These are phyloP conservation scores for Kazachstania psychrophila DNA, from an alignment of 805 yeast genomes.

Conservation along the genomic window DNA sequence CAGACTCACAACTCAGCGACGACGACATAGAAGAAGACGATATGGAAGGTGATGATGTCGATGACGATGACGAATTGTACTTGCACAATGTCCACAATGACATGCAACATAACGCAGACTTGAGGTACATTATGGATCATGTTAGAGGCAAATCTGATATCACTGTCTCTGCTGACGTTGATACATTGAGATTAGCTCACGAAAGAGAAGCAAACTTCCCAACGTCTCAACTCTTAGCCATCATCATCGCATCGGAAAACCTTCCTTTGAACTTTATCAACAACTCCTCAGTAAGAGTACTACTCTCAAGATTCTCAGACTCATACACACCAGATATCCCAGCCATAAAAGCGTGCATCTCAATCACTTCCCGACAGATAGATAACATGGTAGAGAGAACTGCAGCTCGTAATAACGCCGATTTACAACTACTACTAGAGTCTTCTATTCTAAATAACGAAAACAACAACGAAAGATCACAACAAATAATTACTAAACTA, in stretches of 20 bases:
- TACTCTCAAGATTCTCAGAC: slow-evolving; percentile 6
- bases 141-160: no score
- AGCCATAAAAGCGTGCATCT: slow-evolving; percentile 2
- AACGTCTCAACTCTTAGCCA: slow-evolving; percentile 9
- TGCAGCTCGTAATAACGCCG: slow-evolving; percentile 7
- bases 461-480: not conserved
- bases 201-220: slow-evolving; percentile 8
- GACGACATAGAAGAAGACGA: not conserved
- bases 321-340: slow-evolving; percentile 3
- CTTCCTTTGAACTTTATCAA: slow-evolving; percentile 9
- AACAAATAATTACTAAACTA: slow-evolving; percentile 1
- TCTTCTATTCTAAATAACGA: not conserved
- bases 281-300: slow-evolving; percentile 8
- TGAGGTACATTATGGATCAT: no score
- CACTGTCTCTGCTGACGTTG: no score
- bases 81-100: not conserved
- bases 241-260: slow-evolving; percentile 16
- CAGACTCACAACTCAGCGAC: no score
- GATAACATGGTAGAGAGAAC: slow-evolving; percentile 11
- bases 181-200: not conserved
- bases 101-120: no score
- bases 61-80: not conserved
- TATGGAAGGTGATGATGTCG: not conserved
- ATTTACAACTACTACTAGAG: slow-evolving; percentile 9
- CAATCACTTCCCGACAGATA: slow-evolving; percentile 6